A percentile compares a stretch with the other conserved stretches of the same genome.
Evolutionary conservation across 2,329 filamentous ascomycete species (phyloP).

Genomic region (Fusarium sp.): DNA sequence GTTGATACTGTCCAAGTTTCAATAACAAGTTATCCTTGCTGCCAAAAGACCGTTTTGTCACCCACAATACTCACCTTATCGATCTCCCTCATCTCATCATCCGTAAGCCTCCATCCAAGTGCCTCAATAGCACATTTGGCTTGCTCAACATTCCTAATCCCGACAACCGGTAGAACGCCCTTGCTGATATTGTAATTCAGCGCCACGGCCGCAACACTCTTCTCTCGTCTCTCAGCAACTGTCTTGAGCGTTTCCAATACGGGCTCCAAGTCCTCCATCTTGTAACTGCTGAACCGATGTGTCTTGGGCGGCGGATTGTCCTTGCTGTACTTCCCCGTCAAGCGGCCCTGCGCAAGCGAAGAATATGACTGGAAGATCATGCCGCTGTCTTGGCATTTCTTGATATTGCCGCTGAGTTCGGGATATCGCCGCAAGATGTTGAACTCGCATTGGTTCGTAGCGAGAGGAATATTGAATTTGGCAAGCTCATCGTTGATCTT

Average conservation of each 20-base stretch:
- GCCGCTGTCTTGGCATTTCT: constrained; percentile 3
- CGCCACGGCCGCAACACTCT: constrained; percentile 5
- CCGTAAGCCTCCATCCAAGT: constrained; percentile 13
- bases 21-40: not conserved
- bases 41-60: constrained; percentile 4
- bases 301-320: not conserved
- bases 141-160: constrained; percentile 16
- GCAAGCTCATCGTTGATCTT: constrained; percentile 17
- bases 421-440: constrained; percentile 15
- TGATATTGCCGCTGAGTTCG: not conserved
- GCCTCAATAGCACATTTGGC: constrained; percentile 10
- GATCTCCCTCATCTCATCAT: constrained; percentile 10
- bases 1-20: not conserved
- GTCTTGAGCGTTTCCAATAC: not conserved
- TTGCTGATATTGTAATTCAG: constrained; percentile 20
- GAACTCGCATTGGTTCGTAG: constrained; percentile 24
- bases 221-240: constrained; percentile 3
- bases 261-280: constrained; percentile 12
- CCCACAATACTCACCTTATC: constrained; percentile 11
- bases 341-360: not conserved
- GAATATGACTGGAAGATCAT: constrained; percentile 30
- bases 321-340: constrained; percentile 13
- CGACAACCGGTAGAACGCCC: constrained; percentile 6
- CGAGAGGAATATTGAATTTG: constrained; percentile 24
- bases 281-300: not conserved